Evolutionary conservation across 2,329 filamentous ascomycete genomes (phyloP), one percentile per base, ranked within the genome.

Genomic region (Sporothrix inflata): DNA sequence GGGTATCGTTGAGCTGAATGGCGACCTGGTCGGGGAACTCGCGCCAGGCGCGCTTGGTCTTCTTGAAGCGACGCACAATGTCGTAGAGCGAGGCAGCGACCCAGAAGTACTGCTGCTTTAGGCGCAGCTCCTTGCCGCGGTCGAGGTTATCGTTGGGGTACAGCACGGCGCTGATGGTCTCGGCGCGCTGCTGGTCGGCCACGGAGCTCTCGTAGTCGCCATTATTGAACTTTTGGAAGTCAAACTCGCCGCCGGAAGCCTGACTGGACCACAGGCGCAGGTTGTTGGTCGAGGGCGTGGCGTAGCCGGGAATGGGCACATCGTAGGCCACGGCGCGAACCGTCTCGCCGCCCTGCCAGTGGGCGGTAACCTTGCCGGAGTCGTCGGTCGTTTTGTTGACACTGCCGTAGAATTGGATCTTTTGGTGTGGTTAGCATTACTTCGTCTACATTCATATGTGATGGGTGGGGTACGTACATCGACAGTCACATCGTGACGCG

Each of bases 31-130:
- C 95, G 60, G 95, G 87, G 83, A 99, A 99, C 78, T 97, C 92
- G 76, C 84, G 91, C 96, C 96, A 99, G 8, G 91, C 85, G 75
- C 95, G 91, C 85, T 93, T 94, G 21, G 94, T 90, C 88, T 98
- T 99, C 87, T 98, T 99, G 90, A 98, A 99, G 73, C 96, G 91
- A 73, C 96, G 92, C 73, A 99, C 92, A 79, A 99, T 99, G 78
- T 99, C 96, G 79, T 94, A 94, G 4, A 99, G 87, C 19, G 96
- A 99, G 19, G 96, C 96, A 69, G 96, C 94, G 79, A 97, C 97
- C 96, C 96, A 99, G 85, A 99, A 99, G 87, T 99, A 99, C 82
- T 99, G 96, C 82, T 99, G 96, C 88, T 99, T 99, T 82, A 99
- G 84, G 70, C 96, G 93, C 75, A 99, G 89, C 85, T 99, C 96